Percentiles rank a stretch among this genome's conserved stretches.
Evolutionary conservation across 139 green algal species (phyloP).

Genomic region (Pleodorina starrii): DNA sequence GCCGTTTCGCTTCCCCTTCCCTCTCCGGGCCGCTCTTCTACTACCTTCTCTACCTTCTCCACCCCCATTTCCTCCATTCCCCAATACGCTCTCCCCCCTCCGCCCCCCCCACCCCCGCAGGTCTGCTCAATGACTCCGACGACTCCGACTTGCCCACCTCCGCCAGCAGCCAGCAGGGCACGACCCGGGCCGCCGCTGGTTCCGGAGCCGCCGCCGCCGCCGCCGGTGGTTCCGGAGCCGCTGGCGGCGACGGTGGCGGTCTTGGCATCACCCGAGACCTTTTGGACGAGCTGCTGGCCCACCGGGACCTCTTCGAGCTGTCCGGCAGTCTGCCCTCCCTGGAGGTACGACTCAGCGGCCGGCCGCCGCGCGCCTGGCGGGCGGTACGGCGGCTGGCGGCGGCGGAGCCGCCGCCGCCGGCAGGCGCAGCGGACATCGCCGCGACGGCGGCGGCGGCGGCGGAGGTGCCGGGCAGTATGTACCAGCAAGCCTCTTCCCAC

Average conservation of each 20-base stretch:
- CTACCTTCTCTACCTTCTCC: too few species aligned
- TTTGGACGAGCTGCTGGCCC: slow-evolving; percentile 57
- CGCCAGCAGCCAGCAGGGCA: not conserved
- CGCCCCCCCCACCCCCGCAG: not conserved
- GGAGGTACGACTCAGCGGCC: slow-evolving; percentile 69
- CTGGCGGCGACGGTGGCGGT: not conserved
- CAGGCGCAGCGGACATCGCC: not conserved
- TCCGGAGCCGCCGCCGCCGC: not conserved
- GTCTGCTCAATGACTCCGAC: not conserved
- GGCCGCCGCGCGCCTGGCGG: slow-evolving; percentile 59
- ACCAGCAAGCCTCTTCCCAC: slow-evolving; percentile 40
- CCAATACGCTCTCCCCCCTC: not conserved
- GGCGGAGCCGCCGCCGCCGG: not conserved
- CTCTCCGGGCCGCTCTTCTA: too few species aligned
- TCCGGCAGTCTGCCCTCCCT: slow-evolving; percentile 74
- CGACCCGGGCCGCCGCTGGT: not conserved
- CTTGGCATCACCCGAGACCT: slow-evolving; percentile 50
- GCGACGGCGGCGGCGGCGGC: not conserved
- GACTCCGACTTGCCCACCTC: not conserved
- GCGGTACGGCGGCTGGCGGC: slow-evolving; percentile 6
- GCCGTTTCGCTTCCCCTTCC: not conserved
- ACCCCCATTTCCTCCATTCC: not conserved
- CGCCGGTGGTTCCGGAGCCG: not conserved
- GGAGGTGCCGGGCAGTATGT: slow-evolving; percentile 8
- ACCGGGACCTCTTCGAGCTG: slow-evolving; percentile 62